phyloP scores from a whole-genome alignment of 257 asterid species.

The Nicotiana benthamiana region DNA sequence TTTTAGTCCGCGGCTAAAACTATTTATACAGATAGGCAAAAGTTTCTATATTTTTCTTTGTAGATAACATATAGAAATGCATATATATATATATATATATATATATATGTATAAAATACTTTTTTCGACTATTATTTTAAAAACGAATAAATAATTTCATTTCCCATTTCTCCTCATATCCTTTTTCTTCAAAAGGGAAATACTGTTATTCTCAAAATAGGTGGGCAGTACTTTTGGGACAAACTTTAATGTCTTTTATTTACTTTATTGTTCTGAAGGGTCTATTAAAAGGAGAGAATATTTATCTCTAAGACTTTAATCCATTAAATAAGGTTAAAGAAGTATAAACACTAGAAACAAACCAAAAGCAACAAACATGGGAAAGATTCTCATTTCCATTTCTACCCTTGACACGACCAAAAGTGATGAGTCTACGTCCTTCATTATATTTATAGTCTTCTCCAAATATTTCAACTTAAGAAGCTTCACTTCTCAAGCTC shows the following conservation, averaged over 20 bases:
- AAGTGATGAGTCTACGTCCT: not conserved
- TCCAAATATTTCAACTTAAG: constrained; percentile 15
- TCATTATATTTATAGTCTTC: not conserved
- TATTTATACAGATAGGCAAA: no score
- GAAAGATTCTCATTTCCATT: not conserved
- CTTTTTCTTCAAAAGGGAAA: not conserved
- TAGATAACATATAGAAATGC: no score
- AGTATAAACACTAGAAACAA: not conserved
- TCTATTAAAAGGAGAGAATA: not conserved
- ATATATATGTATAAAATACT: no score
- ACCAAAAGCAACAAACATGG: constrained; percentile 4
- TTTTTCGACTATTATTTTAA: no score
- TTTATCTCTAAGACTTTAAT: not conserved
- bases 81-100: no score
- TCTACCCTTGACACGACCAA: constrained; percentile 5
- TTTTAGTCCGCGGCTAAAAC: no score
- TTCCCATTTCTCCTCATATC: not conserved
- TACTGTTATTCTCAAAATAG: not conserved
- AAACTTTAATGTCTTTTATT: not conserved
- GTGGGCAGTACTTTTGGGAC: not conserved
- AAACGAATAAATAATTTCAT: not conserved
- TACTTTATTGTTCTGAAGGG: not conserved
- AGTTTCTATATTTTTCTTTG: no score
- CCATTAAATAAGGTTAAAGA: not conserved
- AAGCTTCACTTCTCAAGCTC: constrained; percentile 4